These are phyloP conservation scores for Scedosporium apiospermum DNA, from an alignment of 2,329 filamentous ascomycete species.

Conservation along the genomic window DNA sequence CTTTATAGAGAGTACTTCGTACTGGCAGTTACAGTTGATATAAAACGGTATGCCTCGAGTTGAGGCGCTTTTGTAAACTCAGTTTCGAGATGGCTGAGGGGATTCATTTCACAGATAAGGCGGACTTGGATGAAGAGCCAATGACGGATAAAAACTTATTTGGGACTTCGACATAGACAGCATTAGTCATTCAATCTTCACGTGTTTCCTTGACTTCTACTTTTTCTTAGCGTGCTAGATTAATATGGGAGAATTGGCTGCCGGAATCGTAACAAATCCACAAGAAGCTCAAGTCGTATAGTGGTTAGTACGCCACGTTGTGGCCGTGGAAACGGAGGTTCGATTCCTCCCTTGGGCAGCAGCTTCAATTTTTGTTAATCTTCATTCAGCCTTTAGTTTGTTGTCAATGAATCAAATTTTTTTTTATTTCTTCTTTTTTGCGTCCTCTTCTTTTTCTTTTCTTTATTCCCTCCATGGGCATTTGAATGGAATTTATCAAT, in stretches of 20 bases:
- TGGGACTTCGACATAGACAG: too few relatives aligned
- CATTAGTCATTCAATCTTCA: not conserved
- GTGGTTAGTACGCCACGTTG: slow-evolving; percentile 7
- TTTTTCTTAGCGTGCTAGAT: not conserved
- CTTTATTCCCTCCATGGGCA: not conserved
- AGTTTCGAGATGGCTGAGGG: not conserved
- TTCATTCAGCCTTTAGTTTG: not conserved
- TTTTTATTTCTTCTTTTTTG: too few relatives aligned
- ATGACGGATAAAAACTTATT: too few relatives aligned
- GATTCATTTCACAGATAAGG: not conserved
- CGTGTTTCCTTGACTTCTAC: not conserved
- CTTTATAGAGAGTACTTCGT: not conserved
- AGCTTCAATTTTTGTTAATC: not conserved
- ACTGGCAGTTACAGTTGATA: not conserved
- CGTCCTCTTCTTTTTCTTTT: not conserved
- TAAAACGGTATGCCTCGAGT: not conserved
- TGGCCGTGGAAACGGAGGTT: slow-evolving; percentile 7
- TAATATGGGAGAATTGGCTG: not conserved
- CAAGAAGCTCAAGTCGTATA: slow-evolving; percentile 7
- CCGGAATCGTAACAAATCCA: not conserved
- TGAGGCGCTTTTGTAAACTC: not conserved
- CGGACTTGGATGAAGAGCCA: too few relatives aligned
- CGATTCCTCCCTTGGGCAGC: slow-evolving; percentile 7
- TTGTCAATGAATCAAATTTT: not conserved
- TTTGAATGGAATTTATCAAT: too few relatives aligned